phyloP scores from a whole-genome alignment of 148 eudicot species.

The Dysphania ambrosioides region DNA sequence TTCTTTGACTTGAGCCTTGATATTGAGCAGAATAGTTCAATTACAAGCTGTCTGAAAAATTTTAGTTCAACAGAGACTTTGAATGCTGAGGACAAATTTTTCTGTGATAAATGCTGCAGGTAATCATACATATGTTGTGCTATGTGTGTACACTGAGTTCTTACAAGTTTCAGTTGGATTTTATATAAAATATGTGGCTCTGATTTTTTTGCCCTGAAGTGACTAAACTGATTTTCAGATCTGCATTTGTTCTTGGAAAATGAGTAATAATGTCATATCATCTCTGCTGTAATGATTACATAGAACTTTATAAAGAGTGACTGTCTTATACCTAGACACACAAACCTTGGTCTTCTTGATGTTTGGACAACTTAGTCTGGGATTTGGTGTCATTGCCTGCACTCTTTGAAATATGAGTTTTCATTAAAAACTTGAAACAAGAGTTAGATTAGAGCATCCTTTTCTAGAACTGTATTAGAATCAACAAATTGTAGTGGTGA shows the following conservation, averaged over 20 bases:
- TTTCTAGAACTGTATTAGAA: background rate
- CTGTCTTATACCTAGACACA: no score
- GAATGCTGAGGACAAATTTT: constrained; percentile 93
- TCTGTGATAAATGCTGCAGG: constrained; percentile 95
- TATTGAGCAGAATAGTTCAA: constrained; percentile 85
- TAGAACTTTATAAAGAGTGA: no score
- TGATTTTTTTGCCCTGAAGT: background rate
- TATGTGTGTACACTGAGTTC: background rate
- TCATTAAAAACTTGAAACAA: background rate
- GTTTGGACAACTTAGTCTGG: no score
- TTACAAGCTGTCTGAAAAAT: constrained; percentile 80
- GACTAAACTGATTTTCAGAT: background rate
- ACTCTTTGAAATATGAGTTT: background rate
- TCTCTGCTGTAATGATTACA: no score
- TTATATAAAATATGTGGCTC: background rate
- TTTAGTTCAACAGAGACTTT: constrained; percentile 87
- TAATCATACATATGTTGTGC: constrained; percentile 11
- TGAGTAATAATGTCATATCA: background rate
- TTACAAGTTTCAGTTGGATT: background rate
- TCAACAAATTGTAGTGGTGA: background rate
- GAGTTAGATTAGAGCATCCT: background rate
- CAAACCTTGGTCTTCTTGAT: no score
- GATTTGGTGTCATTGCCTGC: no score
- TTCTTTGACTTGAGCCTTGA: constrained; percentile 85
- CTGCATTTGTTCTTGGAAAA: background rate